phyloP scores from a whole-genome alignment of 352 stramenopile species.

The Pythium myriotylum region DNA sequence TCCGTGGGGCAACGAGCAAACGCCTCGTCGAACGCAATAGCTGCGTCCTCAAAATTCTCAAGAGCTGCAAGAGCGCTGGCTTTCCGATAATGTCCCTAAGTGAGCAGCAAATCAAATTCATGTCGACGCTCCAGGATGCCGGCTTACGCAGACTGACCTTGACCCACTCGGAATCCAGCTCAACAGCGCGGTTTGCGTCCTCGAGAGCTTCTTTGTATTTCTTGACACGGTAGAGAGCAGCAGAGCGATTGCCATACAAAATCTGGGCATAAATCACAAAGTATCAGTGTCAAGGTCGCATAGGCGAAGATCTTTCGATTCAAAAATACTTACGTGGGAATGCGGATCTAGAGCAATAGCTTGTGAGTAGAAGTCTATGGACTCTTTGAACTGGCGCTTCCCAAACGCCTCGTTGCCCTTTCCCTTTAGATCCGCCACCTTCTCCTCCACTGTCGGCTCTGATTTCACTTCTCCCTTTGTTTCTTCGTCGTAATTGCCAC shows the following conservation, averaged over 20 bases:
- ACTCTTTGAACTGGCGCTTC: constrained; percentile 71
- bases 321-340: constrained; percentile 57
- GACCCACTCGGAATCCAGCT: constrained; percentile 72
- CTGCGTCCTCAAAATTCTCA: constrained; percentile 64
- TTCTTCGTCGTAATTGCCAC: constrained; percentile 37
- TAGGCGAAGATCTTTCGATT: background rate
- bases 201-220: constrained; percentile 65
- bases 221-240: constrained; percentile 72
- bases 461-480: constrained; percentile 29
- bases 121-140: too few relatives aligned
- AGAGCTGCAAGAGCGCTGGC: constrained; percentile 68
- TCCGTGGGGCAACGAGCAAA: constrained; percentile 73
- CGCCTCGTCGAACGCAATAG: constrained; percentile 66
- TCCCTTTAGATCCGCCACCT: constrained; percentile 56
- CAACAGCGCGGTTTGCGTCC: constrained; percentile 65
- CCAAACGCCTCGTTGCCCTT: constrained; percentile 84
- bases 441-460: constrained; percentile 30
- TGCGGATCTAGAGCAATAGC: constrained; percentile 77
- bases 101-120: background rate
- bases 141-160: constrained; percentile 44
- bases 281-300: background rate
- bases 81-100: constrained; percentile 76
- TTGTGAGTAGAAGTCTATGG: constrained; percentile 86
- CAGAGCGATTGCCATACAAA: constrained; percentile 81
- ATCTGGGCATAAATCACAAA: constrained; percentile 40